Conservation (phyloP, 1,139 yeast genomes). For the Nadsonia starkeyi-henricii region DNA sequence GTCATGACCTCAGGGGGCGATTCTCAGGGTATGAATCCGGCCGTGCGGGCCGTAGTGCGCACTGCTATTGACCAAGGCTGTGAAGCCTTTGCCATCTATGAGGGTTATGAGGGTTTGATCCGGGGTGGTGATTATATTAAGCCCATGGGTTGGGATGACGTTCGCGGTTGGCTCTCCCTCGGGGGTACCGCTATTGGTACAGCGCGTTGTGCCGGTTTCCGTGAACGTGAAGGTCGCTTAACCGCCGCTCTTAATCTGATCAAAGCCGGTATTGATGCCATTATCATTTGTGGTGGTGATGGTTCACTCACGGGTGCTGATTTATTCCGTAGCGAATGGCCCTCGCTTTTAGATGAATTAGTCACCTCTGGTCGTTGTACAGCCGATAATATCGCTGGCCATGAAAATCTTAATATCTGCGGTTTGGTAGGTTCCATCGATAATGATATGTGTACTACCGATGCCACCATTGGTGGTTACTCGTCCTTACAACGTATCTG, state of each 20-base stretch:
- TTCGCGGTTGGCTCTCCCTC: conserved; percentile 75
- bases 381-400: conserved; percentile 39
- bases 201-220: conserved; percentile 78
- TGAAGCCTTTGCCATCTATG: conserved; percentile 82
- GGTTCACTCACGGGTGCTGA: conserved; percentile 99
- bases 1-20: conserved; percentile 99
- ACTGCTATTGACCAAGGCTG: conserved; percentile 79
- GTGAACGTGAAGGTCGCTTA: conserved; percentile 73
- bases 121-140: conserved; percentile 62
- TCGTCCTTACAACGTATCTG: conserved; percentile 89
- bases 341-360: conserved; percentile 63
- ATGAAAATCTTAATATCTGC: conserved; percentile 70
- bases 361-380: conserved; percentile 40
- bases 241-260: conserved; percentile 74
- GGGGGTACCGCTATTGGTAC: conserved; percentile 98
- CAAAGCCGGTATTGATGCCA: conserved; percentile 81
- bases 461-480: conserved; percentile 91
- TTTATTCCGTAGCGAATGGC: conserved; percentile 88
- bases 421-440: conserved; percentile 96
- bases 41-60: conserved; percentile 86
- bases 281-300: conserved; percentile 98
- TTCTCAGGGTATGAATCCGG: conserved; percentile 97
- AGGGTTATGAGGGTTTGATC: conserved; percentile 91
- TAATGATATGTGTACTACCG: conserved; percentile 94
- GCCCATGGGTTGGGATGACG: conserved; percentile 83